Percentiles rank a stretch among this genome's conserved stretches.
Conservation (phyloP, 2,329 filamentous ascomycete species). For the Claviceps sp. region DNA sequence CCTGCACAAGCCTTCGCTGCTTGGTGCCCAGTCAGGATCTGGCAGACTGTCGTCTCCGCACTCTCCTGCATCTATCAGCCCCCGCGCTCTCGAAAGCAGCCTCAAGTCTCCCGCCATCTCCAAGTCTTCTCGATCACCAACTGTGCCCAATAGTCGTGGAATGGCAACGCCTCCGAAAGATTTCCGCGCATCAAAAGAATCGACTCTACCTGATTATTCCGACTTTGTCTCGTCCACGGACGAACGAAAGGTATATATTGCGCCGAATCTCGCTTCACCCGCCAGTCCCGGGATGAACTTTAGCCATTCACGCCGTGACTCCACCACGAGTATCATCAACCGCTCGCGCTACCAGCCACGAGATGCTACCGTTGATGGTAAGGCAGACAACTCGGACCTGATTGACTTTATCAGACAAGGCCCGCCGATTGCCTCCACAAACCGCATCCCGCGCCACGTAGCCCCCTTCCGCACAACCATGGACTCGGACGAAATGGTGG, state of each 20-base stretch:
- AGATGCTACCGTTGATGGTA: slow-evolving; percentile 48
- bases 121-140: slow-evolving; percentile 11
- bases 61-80: slow-evolving; percentile 5
- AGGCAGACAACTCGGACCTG: slow-evolving; percentile 65
- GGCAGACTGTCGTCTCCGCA: slow-evolving; percentile 10
- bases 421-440: slow-evolving; percentile 46
- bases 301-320: slow-evolving; percentile 25
- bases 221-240: slow-evolving; percentile 80
- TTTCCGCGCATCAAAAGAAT: slow-evolving; percentile 55
- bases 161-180: slow-evolving; percentile 45
- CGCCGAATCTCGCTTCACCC: slow-evolving; percentile 21
- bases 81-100: slow-evolving; percentile 6
- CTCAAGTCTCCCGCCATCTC: slow-evolving; percentile 8
- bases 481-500: slow-evolving; percentile 66
- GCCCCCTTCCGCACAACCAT: slow-evolving; percentile 76
- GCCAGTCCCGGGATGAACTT: slow-evolving; percentile 20
- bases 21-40: slow-evolving; percentile 22
- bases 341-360: slow-evolving; percentile 54
- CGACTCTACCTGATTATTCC: slow-evolving; percentile 66
- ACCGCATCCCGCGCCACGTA: slow-evolving; percentile 66
- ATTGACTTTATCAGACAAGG: slow-evolving; percentile 93
- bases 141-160: slow-evolving; percentile 12
- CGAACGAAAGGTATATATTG: slow-evolving; percentile 22
- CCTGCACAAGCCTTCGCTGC: slow-evolving; percentile 36
- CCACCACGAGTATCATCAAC: slow-evolving; percentile 22